These are phyloP conservation scores for Psidium friedrichsthalianum DNA, from an alignment of 345 rosid species.

Conservation along the genomic window DNA sequence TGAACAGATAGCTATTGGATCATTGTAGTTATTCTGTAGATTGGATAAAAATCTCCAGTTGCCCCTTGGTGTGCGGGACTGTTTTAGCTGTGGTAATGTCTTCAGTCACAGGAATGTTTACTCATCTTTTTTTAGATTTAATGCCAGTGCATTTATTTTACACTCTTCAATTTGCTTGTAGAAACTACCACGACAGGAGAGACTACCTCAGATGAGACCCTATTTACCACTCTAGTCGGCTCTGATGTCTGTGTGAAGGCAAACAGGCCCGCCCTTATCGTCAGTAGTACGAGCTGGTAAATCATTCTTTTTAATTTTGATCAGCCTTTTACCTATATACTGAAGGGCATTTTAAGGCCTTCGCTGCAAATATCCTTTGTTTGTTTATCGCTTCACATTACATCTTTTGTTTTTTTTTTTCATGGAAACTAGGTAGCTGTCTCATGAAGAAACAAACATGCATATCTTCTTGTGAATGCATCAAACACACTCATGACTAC, in stretches of 20 bases:
- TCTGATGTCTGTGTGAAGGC: constrained; percentile 36
- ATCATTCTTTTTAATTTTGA: not conserved
- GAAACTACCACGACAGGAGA: constrained; percentile 17
- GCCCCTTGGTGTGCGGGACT: constrained; percentile 46
- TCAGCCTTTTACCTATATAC: not conserved
- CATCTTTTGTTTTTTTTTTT: not conserved
- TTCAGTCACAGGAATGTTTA: not conserved
- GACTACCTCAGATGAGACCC: constrained; percentile 32
- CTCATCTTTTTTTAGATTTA: not conserved
- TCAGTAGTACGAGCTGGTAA: constrained; percentile 98
- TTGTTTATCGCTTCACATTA: not conserved
- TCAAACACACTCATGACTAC: not conserved
- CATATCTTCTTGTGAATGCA: not conserved
- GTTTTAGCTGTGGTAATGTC: constrained; percentile 49
- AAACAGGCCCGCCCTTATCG: constrained; percentile 83
- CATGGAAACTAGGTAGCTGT: not conserved
- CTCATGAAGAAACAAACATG: not conserved
- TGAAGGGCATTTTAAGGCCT: not conserved
- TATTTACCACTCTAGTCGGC: constrained; percentile 39
- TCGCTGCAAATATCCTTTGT: not conserved
- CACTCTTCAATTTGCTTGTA: not conserved
- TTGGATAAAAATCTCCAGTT: constrained; percentile 42
- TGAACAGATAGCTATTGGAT: constrained; percentile 5
- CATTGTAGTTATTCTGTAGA: constrained; percentile 70
- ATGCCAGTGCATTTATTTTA: not conserved